Conservation (phyloP, 441 rosid species). For the Manihot esculenta region DNA sequence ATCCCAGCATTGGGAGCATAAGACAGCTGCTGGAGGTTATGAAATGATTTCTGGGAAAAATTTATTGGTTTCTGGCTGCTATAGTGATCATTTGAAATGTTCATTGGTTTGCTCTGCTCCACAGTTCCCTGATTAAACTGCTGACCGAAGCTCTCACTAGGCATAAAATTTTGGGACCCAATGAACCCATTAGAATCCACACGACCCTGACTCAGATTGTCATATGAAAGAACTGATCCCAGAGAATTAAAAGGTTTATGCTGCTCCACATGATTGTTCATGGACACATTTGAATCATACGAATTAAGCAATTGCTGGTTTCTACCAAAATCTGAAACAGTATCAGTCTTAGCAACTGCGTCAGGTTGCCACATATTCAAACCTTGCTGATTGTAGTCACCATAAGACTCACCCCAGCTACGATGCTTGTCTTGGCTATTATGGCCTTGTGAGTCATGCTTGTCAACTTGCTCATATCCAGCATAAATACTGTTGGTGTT, state of each 20-base stretch:
- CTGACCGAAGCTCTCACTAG: conserved; percentile 41
- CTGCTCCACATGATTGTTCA: conserved; percentile 37
- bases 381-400: conserved; percentile 41
- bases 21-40: conserved; percentile 53
- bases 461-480: conserved; percentile 44
- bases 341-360: conserved; percentile 31
- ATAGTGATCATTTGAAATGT: conserved; percentile 53
- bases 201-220: conserved; percentile 35
- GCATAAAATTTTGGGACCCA: conserved; percentile 44
- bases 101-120: conserved; percentile 47
- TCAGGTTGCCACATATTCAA: conserved; percentile 51
- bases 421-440: conserved; percentile 42
- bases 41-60: conserved; percentile 49
- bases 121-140: conserved; percentile 47
- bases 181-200: conserved; percentile 48
- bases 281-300: conserved; percentile 41
- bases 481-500: conserved; percentile 34
- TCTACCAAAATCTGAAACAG: conserved; percentile 41
- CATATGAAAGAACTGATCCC: conserved; percentile 35
- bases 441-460: conserved; percentile 38
- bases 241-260: conserved; percentile 36
- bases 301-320: conserved; percentile 45
- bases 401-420: conserved; percentile 49
- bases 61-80: conserved; percentile 44
- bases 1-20: conserved; percentile 51